These are phyloP conservation scores for Tardiomyces digboiensis DNA, from an alignment of 1,139 yeast species.

Conservation along the genomic window DNA sequence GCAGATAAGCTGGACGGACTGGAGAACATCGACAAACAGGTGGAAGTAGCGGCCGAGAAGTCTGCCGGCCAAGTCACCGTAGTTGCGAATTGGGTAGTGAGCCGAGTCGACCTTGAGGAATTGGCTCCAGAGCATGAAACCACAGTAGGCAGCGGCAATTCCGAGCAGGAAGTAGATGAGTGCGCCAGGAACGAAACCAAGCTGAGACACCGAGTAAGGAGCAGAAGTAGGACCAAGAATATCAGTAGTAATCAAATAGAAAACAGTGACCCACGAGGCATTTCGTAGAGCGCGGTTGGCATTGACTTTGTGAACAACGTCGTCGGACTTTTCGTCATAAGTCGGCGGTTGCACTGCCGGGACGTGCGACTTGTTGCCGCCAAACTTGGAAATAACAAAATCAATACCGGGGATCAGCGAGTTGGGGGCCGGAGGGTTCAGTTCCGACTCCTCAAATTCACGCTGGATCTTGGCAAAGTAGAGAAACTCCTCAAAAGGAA, in stretches of 20 bases:
- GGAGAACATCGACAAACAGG: constrained; percentile 28
- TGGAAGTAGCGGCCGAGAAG: constrained; percentile 27
- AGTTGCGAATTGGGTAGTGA: constrained; percentile 34
- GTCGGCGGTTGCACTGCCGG: not conserved
- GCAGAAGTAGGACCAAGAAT: constrained; percentile 37
- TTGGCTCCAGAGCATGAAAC: constrained; percentile 25
- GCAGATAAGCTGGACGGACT: constrained; percentile 32
- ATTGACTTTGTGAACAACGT: constrained; percentile 9
- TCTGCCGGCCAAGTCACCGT: constrained; percentile 33
- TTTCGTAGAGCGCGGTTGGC: constrained; percentile 25
- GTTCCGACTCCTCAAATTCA: constrained; percentile 15
- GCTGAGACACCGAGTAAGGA: constrained; percentile 34
- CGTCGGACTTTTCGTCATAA: constrained; percentile 2
- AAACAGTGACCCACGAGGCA: constrained; percentile 31
- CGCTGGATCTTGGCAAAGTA: constrained; percentile 26
- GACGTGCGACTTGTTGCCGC: constrained; percentile 1
- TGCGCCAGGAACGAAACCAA: constrained; percentile 37
- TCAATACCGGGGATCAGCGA: constrained; percentile 14
- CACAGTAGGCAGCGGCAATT: constrained; percentile 32
- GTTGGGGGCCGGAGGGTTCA: constrained; percentile 11
- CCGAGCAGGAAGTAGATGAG: constrained; percentile 33
- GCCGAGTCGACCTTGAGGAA: constrained; percentile 30
- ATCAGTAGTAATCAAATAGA: constrained; percentile 37
- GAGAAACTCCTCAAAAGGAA: constrained; percentile 24
- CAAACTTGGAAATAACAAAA: constrained; percentile 5